Percentiles rank a stretch among this genome's conserved stretches.
These are phyloP conservation scores for Plasmodium malariae DNA, from an alignment of 169 alveolate genomes.

Conservation along the genomic window DNA sequence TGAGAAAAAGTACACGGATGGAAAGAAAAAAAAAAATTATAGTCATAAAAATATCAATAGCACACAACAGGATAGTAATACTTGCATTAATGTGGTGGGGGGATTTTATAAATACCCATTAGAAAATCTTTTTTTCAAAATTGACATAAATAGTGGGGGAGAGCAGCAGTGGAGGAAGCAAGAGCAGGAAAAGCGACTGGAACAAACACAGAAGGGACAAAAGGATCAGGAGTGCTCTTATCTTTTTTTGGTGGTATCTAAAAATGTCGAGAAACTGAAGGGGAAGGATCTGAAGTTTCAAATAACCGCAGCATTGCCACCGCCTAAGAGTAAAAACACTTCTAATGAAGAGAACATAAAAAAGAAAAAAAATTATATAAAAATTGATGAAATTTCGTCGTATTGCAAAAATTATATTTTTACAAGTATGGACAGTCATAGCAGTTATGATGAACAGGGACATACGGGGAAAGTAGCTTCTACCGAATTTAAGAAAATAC, in stretches of 20 bases:
- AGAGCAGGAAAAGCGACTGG: not conserved
- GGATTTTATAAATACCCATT: constrained; percentile 38
- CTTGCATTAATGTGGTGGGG: not conserved
- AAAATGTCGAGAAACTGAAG: not conserved
- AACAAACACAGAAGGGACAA: not conserved
- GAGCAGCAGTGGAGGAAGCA: not conserved
- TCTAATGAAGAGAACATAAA: not conserved
- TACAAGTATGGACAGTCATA: too few species aligned
- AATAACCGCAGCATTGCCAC: constrained; percentile 15
- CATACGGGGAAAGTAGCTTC: too few species aligned
- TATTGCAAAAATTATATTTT: constrained; percentile 32
- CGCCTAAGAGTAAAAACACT: not conserved
- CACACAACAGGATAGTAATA: not conserved
- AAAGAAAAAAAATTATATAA: constrained; percentile 4
- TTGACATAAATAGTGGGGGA: constrained; percentile 1
- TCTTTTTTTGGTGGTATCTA: constrained; percentile 30
- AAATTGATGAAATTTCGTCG: constrained; percentile 29
- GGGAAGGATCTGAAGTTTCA: constrained; percentile 16
- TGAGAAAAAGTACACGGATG: constrained; percentile 4
- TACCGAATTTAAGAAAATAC: too few species aligned
- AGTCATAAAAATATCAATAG: constrained; percentile 1
- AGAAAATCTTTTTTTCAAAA: constrained; percentile 24
- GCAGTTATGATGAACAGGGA: too few species aligned
- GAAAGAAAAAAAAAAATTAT: constrained; percentile 29
- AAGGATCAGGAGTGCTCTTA: constrained; percentile 15